Conservation (phyloP, 2,329 filamentous ascomycete genomes). For the Hypoxylon sp. region DNA sequence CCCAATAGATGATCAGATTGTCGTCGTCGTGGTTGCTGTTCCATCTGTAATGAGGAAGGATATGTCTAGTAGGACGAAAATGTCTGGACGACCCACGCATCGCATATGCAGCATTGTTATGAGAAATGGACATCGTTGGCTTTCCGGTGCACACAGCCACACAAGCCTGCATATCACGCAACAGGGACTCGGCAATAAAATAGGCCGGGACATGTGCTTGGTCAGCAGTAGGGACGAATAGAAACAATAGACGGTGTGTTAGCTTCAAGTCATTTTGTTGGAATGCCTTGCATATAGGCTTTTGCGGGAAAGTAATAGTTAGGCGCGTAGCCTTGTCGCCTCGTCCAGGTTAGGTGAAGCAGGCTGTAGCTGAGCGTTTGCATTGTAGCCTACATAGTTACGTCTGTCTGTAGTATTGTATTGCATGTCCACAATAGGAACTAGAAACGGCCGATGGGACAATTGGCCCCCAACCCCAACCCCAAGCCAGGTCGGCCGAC, state of each 20-base stretch:
- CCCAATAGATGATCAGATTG: conserved; percentile 30
- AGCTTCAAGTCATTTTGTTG: not conserved
- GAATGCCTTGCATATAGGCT: conserved; percentile 21
- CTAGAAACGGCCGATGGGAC: conserved; percentile 2
- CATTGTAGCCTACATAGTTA: conserved; percentile 10
- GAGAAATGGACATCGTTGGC: conserved; percentile 38
- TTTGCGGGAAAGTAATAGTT: conserved; percentile 20
- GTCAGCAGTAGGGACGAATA: conserved; percentile 24
- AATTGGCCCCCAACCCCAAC: conserved; percentile 38
- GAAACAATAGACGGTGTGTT: not conserved
- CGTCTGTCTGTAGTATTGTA: conserved; percentile 2
- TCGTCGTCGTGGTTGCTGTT: conserved; percentile 29
- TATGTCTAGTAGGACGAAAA: conserved; percentile 35
- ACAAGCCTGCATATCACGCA: conserved; percentile 43
- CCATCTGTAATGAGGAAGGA: conserved; percentile 34
- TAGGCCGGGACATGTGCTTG: conserved; percentile 30
- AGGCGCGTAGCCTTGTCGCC: conserved; percentile 39
- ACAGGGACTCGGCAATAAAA: conserved; percentile 42
- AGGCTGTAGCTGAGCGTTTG: conserved; percentile 25
- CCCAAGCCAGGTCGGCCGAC: conserved; percentile 19
- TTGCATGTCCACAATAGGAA: not conserved
- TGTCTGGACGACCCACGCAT: conserved; percentile 40
- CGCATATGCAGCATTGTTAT: conserved; percentile 41
- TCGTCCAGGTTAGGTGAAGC: conserved; percentile 29
- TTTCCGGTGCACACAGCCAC: conserved; percentile 38